These are phyloP conservation scores for Ogataea naganishii DNA, from an alignment of 805 yeast species.

Conservation along the genomic window DNA sequence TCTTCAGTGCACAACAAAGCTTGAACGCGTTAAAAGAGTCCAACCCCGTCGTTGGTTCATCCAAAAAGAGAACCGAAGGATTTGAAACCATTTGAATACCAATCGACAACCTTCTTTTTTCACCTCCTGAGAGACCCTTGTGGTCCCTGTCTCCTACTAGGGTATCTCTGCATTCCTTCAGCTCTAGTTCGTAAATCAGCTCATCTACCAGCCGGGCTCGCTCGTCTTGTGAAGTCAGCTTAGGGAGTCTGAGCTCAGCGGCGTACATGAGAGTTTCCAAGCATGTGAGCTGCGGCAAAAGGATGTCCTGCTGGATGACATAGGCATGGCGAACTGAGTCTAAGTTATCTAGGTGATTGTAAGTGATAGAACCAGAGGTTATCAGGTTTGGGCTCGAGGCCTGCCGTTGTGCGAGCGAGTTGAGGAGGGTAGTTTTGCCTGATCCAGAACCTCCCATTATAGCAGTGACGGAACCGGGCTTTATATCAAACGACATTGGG, in stretches of 20 bases:
- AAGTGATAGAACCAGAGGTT: slow-evolving; percentile 30
- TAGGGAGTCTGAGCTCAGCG: slow-evolving; percentile 60
- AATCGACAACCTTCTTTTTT: slow-evolving; percentile 65
- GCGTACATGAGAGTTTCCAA: slow-evolving; percentile 62
- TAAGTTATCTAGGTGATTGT: slow-evolving; percentile 28
- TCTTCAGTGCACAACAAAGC: slow-evolving; percentile 51
- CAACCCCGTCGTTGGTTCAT: slow-evolving; percentile 85
- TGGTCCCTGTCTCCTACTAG: slow-evolving; percentile 43
- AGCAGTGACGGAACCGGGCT: slow-evolving; percentile 59
- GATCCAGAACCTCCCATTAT: slow-evolving; percentile 86
- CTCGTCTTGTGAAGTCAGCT: slow-evolving; percentile 30
- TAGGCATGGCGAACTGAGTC: slow-evolving; percentile 41
- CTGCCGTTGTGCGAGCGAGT: slow-evolving; percentile 48
- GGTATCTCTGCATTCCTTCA: slow-evolving; percentile 55
- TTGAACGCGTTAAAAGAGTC: slow-evolving; percentile 71
- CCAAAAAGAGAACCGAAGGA: slow-evolving; percentile 70
- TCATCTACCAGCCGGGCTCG: slow-evolving; percentile 45
- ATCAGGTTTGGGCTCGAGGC: slow-evolving; percentile 22
- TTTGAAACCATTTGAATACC: slow-evolving; percentile 71
- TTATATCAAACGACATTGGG: slow-evolving; percentile 50
- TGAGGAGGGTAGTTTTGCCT: slow-evolving; percentile 76
- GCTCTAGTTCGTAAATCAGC: slow-evolving; percentile 54
- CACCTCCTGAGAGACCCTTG: slow-evolving; percentile 77
- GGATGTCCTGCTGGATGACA: slow-evolving; percentile 66
- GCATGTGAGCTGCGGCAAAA: slow-evolving; percentile 65